Evolutionary conservation across 305 asterid species (phyloP), one percentile per base, ranked within the genome.

Genomic region (Fraxinus baroniana): DNA sequence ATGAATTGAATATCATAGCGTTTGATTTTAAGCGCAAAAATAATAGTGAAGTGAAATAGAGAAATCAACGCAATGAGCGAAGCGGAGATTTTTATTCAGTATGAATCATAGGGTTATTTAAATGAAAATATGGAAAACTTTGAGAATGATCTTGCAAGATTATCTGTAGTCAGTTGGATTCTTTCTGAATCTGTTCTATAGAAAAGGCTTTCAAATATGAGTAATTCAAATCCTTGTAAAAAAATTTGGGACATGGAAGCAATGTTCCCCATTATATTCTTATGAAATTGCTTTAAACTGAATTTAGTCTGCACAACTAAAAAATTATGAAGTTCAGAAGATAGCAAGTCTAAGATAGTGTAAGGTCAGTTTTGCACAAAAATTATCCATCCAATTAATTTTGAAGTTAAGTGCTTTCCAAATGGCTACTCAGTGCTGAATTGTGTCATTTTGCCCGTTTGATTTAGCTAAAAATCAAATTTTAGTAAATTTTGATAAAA

Each of bases 81-180:
- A 44, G 55, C n/a, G 0, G 55, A 44, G 55, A 44, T 44, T 10
- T 44, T 12, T 44, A 44, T 44, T 44, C 52, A 44, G 13, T 44
- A 44, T 44, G 1, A 44, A 44, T 44, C 55, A 44, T 12, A 44
- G 4, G 17, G 55, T 44, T 22, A 24, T 64, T 64, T 64, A 64
- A 64, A 64, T 64, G n/a, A 24, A 64, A 64, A 64, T 64, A 64
- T 64, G 72, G 72, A 64, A 12, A 62, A 62, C 72, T 64, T 64
- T 9, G 35, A 24, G 72, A 57, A 64, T 64, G 35, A 64, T 64
- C 32, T 64, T 52, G 64, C 64, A 52, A 52, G 30, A 13, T 83
- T 81, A 24, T 64, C 72, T 64, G 33, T 64, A 9, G 33, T 68
- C 39, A 68, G 74, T 28, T 28, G 39, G 18, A 68, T 68, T 26